Evolutionary conservation across 1,284 basidiomycete species (phyloP).

Genomic region (Cystobasidium slooffiae): DNA sequence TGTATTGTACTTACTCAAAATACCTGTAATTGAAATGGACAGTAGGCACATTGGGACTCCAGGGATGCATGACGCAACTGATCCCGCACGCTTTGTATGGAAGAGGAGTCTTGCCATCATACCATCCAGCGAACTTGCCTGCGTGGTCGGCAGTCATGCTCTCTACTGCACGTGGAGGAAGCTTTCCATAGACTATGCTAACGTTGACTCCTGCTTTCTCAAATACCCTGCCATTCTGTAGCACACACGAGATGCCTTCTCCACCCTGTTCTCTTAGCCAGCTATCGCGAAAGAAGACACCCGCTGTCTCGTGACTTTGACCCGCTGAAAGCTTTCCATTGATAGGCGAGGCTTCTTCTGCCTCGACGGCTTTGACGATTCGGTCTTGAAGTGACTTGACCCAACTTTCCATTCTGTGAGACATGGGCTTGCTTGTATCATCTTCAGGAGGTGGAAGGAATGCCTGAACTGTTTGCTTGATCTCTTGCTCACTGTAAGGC

Average conservation of each 20-base stretch:
- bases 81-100: constrained; percentile 95
- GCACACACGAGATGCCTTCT: constrained; percentile 83
- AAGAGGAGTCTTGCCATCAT: constrained; percentile 63
- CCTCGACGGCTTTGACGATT: constrained; percentile 79
- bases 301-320: constrained; percentile 50
- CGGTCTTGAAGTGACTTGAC: constrained; percentile 77
- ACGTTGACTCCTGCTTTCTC: constrained; percentile 98
- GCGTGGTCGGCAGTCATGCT: constrained; percentile 94
- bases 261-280: constrained; percentile 87
- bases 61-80: constrained; percentile 89
- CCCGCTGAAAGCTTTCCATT: constrained; percentile 16
- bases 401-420: constrained; percentile 77
- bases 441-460: constrained; percentile 43
- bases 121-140: constrained; percentile 64
- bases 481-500: constrained; percentile 21
- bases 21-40: constrained; percentile 97
- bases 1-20: constrained; percentile 67
- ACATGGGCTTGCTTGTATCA: constrained; percentile 64
- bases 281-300: constrained; percentile 78
- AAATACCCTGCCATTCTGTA: constrained; percentile 73
- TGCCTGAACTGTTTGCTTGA: not conserved
- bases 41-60: constrained; percentile 69
- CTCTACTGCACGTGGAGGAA: constrained; percentile 84
- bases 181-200: constrained; percentile 83
- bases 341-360: constrained; percentile 73